Percentiles rank a stretch among this genome's conserved stretches.
Evolutionary conservation across 768 basidiomycete species (phyloP).

Genomic region (Trametes maxima): DNA sequence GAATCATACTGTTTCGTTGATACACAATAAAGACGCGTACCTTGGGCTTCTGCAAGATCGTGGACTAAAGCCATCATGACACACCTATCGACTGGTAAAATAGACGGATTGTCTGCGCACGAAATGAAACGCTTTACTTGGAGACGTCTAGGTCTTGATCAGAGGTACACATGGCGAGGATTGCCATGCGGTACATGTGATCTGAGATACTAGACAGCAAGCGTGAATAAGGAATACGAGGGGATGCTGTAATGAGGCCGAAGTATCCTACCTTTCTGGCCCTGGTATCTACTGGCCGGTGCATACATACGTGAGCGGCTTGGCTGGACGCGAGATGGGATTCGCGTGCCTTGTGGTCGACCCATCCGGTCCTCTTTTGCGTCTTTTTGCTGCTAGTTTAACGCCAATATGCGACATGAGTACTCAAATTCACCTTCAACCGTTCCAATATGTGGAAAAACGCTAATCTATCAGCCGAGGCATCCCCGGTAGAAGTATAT

Average conservation of each 20-base stretch:
- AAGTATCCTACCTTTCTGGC: slow-evolving; percentile 74
- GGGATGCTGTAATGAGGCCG: not conserved
- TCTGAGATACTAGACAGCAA: slow-evolving; percentile 72
- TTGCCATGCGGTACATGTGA: slow-evolving; percentile 97
- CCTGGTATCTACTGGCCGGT: slow-evolving; percentile 61
- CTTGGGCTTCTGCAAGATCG: slow-evolving; percentile 95
- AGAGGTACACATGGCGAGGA: slow-evolving; percentile 88
- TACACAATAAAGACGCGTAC: slow-evolving; percentile 36
- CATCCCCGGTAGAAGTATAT: slow-evolving; percentile 56
- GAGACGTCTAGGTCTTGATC: slow-evolving; percentile 71
- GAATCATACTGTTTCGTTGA: not conserved
- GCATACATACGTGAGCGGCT: not conserved
- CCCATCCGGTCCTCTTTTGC: slow-evolving; percentile 96
- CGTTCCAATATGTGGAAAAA: slow-evolving; percentile 90
- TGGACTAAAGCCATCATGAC: slow-evolving; percentile 92
- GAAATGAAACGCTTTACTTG: slow-evolving; percentile 50
- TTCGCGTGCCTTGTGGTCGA: slow-evolving; percentile 68
- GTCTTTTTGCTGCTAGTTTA: slow-evolving; percentile 51
- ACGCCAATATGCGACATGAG: not conserved
- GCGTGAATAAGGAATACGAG: not conserved
- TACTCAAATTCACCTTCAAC: slow-evolving; percentile 63
- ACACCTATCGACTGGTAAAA: slow-evolving; percentile 47
- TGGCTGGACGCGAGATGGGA: too few species aligned
- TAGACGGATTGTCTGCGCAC: not conserved
- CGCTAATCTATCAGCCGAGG: slow-evolving; percentile 70